phyloP scores from a whole-genome alignment of 1,139 yeast genomes.

The Debaryomycetaceae sp. region DNA sequence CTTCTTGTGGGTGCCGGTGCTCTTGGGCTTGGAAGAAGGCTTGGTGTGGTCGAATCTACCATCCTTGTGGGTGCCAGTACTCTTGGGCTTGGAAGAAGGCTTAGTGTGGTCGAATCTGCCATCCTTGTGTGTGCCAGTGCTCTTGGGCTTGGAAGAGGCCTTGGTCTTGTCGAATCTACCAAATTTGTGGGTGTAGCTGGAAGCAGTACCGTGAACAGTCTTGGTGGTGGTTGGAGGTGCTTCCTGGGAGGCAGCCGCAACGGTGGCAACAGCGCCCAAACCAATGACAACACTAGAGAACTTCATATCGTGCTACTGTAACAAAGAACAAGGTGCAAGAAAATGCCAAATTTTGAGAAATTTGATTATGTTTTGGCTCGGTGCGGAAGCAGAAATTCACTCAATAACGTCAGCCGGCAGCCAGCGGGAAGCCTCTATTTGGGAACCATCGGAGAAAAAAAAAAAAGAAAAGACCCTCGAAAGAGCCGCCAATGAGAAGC shows the following conservation, averaged over 20 bases:
- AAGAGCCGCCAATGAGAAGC: too few species aligned
- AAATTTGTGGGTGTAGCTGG: slow-evolving; percentile 33
- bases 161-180: slow-evolving; percentile 50
- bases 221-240: slow-evolving; percentile 7
- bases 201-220: slow-evolving; percentile 8
- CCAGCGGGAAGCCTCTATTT: too few species aligned
- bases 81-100: slow-evolving; percentile 16
- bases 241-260: slow-evolving; percentile 4
- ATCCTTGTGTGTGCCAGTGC: slow-evolving; percentile 30
- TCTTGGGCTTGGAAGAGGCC: slow-evolving; percentile 25
- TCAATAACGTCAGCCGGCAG: too few species aligned
- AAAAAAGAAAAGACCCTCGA: too few species aligned
- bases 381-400: too few species aligned
- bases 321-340: not conserved
- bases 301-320: too few species aligned
- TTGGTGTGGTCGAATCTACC: slow-evolving; percentile 44
- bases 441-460: too few species aligned
- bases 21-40: slow-evolving; percentile 18
- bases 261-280: slow-evolving; percentile 8
- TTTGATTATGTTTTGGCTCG: too few species aligned
- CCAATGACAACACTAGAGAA: slow-evolving; percentile 11
- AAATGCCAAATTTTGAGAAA: not conserved
- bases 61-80: slow-evolving; percentile 36
- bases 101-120: slow-evolving; percentile 39
- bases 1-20: slow-evolving; percentile 39